Percentiles rank a stretch among this genome's conserved stretches.
Evolutionary conservation across 495 filamentous ascomycete species (phyloP).

Genomic region (Polyplosphaeria fusca): DNA sequence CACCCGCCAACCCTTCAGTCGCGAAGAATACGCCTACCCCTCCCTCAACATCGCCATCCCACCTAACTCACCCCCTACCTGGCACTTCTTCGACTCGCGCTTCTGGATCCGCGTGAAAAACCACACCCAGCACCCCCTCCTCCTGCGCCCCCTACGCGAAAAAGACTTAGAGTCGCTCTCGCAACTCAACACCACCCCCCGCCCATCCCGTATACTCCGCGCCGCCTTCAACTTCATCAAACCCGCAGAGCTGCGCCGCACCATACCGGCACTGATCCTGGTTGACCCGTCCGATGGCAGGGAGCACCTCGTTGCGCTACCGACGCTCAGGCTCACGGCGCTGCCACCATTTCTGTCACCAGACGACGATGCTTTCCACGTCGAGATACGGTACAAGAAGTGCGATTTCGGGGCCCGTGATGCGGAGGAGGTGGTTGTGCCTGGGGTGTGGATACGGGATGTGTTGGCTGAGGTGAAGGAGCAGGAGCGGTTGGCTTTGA

Average conservation of each 20-base stretch:
- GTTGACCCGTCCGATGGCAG: neutral
- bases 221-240: conserved; percentile 5
- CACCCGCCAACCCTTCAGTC: conserved; percentile 44
- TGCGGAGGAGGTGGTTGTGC: neutral
- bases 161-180: conserved; percentile 9
- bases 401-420: conserved; percentile 24
- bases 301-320: conserved; percentile 28
- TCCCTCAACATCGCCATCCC: neutral
- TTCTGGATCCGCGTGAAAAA: conserved; percentile 71
- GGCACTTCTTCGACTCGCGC: conserved; percentile 69
- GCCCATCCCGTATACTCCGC: neutral
- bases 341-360: neutral
- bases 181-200: neutral
- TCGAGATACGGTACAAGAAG: conserved; percentile 38
- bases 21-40: neutral
- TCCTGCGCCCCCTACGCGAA: conserved; percentile 7
- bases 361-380: conserved; percentile 1
- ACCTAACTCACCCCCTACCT: conserved; percentile 1
- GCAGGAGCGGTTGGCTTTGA: too few relatives aligned
- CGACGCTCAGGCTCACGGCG: conserved; percentile 12
- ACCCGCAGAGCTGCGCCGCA: conserved; percentile 1
- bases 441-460: neutral
- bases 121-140: neutral
- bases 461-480: too few relatives aligned
- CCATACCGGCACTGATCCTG: conserved; percentile 27